Conservation (phyloP, 2,329 filamentous ascomycete species). For the Celoporthe dispersa region DNA sequence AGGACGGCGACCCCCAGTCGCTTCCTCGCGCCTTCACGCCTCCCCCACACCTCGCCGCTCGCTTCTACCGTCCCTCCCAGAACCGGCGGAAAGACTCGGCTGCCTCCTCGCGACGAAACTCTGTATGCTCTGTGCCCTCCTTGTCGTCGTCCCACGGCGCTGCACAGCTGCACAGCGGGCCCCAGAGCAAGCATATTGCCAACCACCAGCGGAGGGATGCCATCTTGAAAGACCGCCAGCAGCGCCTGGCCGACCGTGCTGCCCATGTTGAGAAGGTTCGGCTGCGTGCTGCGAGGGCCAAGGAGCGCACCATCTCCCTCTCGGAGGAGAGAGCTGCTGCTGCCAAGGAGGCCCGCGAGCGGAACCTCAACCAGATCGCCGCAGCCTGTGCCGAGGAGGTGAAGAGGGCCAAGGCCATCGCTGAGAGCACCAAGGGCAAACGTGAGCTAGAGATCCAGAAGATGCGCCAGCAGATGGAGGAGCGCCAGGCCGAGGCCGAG, state of each 20-base stretch:
- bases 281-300: constrained; percentile 73
- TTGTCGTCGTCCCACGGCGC: constrained; percentile 65
- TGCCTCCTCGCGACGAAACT: constrained; percentile 79
- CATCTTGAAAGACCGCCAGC: constrained; percentile 80
- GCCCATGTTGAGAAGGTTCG: constrained; percentile 85
- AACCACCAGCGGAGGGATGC: constrained; percentile 80
- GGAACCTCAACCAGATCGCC: constrained; percentile 80
- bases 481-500: constrained; percentile 78
- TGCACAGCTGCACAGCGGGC: constrained; percentile 52
- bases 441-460: constrained; percentile 74
- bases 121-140: constrained; percentile 76
- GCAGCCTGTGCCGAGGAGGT: constrained; percentile 83
- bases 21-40: constrained; percentile 57
- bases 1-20: constrained; percentile 29
- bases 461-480: constrained; percentile 76
- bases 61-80: constrained; percentile 72
- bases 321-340: constrained; percentile 79
- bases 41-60: constrained; percentile 76
- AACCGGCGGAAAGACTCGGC: constrained; percentile 75
- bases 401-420: constrained; percentile 79
- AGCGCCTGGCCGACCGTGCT: constrained; percentile 77
- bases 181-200: constrained; percentile 77
- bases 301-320: constrained; percentile 67
- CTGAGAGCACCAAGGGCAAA: constrained; percentile 79
- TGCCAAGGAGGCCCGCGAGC: constrained; percentile 77